Evolutionary conservation across 2,329 filamentous ascomycete genomes (phyloP), one percentile per base, ranked within the genome.

Genomic region (Daldinia eschscholtzii): DNA sequence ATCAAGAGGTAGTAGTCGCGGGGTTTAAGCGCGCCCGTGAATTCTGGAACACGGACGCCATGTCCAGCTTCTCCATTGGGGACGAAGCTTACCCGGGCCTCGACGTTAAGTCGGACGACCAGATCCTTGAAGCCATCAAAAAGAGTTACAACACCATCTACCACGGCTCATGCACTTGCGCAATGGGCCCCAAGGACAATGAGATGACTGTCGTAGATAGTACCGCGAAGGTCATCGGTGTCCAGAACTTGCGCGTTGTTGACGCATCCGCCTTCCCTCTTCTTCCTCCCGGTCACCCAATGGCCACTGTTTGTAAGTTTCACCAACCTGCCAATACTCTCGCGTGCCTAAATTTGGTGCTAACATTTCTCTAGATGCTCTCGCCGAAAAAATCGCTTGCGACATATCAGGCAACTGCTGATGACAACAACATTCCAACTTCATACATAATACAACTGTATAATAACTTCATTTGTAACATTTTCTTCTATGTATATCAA

Each of bases 1-100:
- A 89, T 74, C 89, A 90, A 77, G 89, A 91, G 74, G 88, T 90
- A 23, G 88, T 87, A 53, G 89, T 89, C 53, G 88, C 86, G 2
- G 89, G 88, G 55, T 82, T 91, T 76, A 87, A 87, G 77, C 87
- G 88, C 10, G 88, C 88, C 6, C 88, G 89, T 63, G 80, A 87
- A 72, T 84, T 91, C 70, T 89, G 88, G 67, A 77, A 88, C 74
- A 83, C 91, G 73, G 82, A 84, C 0, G 89, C 89, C 9, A 91
- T 92, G 83, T 85, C 86, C 74, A 80, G 85, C 74, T 90, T 89
- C 85, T 85, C 91, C 76, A 89, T 90, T 81, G 87, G 87, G 5
- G 30, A 20, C 57, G 89, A 91, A 75, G 88, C 91, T 64, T 88
- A 55, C 23, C 44, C 44, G 1, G 44, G 44, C 12, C 44, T 48